These are phyloP conservation scores for Acanthamoeba royreba DNA, from an alignment of 208 protist species.

Conservation along the genomic window DNA sequence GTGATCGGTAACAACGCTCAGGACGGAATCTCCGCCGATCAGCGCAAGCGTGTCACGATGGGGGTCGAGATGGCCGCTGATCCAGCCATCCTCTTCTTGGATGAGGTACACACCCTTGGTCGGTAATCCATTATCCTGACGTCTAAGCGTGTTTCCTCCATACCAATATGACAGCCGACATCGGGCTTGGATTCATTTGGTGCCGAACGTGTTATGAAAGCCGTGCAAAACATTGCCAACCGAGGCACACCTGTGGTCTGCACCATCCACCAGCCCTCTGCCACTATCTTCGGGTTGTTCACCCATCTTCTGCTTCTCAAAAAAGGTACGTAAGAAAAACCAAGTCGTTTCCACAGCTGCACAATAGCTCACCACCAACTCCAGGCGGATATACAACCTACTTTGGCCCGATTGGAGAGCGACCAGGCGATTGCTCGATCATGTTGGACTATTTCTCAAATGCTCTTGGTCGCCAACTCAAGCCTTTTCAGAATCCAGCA, in stretches of 20 bases:
- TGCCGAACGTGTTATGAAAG: constrained; percentile 22
- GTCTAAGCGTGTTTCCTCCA: neutral
- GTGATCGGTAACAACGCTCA: constrained; percentile 49
- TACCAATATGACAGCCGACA: no score
- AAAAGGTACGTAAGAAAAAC: no score
- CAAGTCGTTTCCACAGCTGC: neutral
- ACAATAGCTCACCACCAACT: neutral
- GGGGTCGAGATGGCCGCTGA: constrained; percentile 69
- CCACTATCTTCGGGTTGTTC: constrained; percentile 50
- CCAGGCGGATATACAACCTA: neutral
- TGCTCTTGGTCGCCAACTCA: neutral
- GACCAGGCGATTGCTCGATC: neutral
- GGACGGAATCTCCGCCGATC: constrained; percentile 75
- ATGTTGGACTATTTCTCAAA: neutral
- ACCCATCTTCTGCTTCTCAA: constrained; percentile 42
- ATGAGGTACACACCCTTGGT: no score
- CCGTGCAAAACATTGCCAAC: neutral
- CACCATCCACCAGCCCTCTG: constrained; percentile 58
- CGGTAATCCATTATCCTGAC: neutral
- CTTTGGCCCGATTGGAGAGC: neutral
- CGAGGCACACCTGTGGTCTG: constrained; percentile 47
- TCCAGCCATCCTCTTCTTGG: constrained; percentile 63
- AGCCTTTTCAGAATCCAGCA: neutral
- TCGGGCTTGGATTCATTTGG: constrained; percentile 79
- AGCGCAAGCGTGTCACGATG: constrained; percentile 77